phyloP scores from a whole-genome alignment of 2,329 filamentous ascomycete genomes.

The Lasiodiplodia gonubiensis region DNA sequence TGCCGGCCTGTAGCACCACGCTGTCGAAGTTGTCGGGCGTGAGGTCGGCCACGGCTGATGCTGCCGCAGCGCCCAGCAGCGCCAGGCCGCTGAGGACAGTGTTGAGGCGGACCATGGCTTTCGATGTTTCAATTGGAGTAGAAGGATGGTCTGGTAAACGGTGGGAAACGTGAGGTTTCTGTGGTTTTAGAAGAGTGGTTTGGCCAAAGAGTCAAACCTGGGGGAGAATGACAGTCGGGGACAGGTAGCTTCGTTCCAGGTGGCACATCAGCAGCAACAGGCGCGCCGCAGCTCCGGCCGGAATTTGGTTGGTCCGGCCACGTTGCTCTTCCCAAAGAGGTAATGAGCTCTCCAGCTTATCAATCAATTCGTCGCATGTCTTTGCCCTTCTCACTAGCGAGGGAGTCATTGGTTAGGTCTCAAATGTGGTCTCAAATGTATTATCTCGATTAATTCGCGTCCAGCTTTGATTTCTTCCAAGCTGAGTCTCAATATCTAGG shows the following conservation, averaged over 20 bases:
- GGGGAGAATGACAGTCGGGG: neutral
- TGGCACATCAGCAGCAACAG: neutral
- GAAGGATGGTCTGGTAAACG: too few species aligned
- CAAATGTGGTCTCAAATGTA: neutral
- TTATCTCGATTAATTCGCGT: constrained; percentile 4
- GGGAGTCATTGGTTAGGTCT: neutral
- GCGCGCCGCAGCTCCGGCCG: constrained; percentile 3
- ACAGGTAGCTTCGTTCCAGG: constrained; percentile 6
- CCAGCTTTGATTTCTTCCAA: neutral
- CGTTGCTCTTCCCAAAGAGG: constrained; percentile 2
- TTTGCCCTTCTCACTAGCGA: neutral
- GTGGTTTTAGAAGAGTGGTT: neutral
- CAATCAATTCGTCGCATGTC: neutral
- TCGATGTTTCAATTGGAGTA: too few species aligned
- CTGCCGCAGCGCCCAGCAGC: constrained; percentile 46
- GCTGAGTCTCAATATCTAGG: neutral
- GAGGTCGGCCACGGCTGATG: constrained; percentile 86
- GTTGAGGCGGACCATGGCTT: constrained; percentile 32
- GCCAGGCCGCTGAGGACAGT: constrained; percentile 40
- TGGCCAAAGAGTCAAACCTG: neutral
- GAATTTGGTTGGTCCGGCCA: constrained; percentile 14
- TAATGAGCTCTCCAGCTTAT: constrained; percentile 16
- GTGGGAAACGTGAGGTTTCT: too few species aligned
- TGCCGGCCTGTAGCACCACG: constrained; percentile 86
- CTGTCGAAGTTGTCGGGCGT: constrained; percentile 90